Conservation (phyloP, 2,329 filamentous ascomycete species). For the Colletotrichum musae region DNA sequence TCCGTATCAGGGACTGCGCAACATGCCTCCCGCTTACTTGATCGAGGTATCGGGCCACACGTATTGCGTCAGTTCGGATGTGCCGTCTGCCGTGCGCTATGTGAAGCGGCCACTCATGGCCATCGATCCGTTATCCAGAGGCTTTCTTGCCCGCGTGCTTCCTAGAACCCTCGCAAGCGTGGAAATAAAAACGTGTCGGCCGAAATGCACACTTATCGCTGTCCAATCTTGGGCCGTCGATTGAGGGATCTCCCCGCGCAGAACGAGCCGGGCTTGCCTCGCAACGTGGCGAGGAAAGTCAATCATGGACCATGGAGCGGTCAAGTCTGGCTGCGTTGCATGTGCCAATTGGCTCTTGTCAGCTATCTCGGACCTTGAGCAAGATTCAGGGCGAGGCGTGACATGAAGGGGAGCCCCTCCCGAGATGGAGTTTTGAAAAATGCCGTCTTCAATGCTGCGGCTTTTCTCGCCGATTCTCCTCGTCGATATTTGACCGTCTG, state of each 20-base stretch:
- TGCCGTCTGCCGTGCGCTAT: slow-evolving; percentile 17
- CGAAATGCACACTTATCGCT: slow-evolving; percentile 40
- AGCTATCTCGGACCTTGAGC: slow-evolving; percentile 21
- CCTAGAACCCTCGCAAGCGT: slow-evolving; percentile 33
- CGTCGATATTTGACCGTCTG: slow-evolving; percentile 25
- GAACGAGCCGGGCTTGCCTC: slow-evolving; percentile 27
- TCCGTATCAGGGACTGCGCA: slow-evolving; percentile 19
- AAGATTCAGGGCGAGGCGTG: slow-evolving; percentile 24
- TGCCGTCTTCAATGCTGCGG: slow-evolving; percentile 29
- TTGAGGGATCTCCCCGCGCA: slow-evolving; percentile 38
- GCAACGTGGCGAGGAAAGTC: slow-evolving; percentile 15
- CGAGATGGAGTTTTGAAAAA: slow-evolving; percentile 19
- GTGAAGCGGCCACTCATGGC: slow-evolving; percentile 33
- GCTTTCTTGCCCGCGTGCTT: not conserved
- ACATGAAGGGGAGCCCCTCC: slow-evolving; percentile 17
- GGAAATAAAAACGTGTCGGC: slow-evolving; percentile 26
- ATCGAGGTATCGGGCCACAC: slow-evolving; percentile 33
- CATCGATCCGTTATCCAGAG: slow-evolving; percentile 16
- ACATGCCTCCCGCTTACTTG: slow-evolving; percentile 26
- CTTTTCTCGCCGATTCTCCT: slow-evolving; percentile 20
- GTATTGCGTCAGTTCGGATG: slow-evolving; percentile 37
- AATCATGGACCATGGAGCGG: slow-evolving; percentile 18
- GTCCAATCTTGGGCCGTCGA: slow-evolving; percentile 36
- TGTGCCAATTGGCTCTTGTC: slow-evolving; percentile 39
- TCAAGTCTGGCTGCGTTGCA: slow-evolving; percentile 26